Evolutionary conservation across 495 filamentous ascomycete genomes (phyloP).

Genomic region (Tuber aestivum): DNA sequence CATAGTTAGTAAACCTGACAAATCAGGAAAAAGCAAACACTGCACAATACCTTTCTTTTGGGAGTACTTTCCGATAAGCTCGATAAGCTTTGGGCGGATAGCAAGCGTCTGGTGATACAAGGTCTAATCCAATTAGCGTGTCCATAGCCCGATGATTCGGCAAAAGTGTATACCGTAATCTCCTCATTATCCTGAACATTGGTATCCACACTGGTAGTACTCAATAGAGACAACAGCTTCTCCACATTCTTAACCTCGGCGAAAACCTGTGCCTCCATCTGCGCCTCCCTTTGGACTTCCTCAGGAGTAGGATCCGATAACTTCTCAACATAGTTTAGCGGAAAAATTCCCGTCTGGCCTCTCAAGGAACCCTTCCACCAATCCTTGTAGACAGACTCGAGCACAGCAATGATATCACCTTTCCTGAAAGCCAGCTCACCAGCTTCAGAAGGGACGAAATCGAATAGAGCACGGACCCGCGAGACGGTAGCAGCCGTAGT

Average conservation of each 20-base stretch:
- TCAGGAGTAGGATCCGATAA: constrained; percentile 88
- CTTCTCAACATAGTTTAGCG: constrained; percentile 98
- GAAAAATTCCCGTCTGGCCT: constrained; percentile 95
- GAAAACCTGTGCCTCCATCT: constrained; percentile 97
- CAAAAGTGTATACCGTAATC: constrained; percentile 59
- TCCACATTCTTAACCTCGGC: constrained; percentile 98
- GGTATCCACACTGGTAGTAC: constrained; percentile 84
- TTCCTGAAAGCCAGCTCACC: constrained; percentile 95
- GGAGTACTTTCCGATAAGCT: constrained; percentile 97
- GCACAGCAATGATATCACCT: constrained; percentile 92
- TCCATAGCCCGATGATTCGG: background rate
- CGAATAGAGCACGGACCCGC: constrained; percentile 84
- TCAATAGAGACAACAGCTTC: constrained; percentile 86
- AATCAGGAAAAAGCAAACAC: background rate
- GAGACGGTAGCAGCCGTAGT: constrained; percentile 98
- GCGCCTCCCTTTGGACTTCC: constrained; percentile 88
- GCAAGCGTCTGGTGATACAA: constrained; percentile 90
- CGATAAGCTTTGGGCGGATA: constrained; percentile 93
- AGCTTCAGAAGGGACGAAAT: constrained; percentile 88
- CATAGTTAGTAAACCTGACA: constrained; percentile 9
- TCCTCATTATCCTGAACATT: constrained; percentile 86
- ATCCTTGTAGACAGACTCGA: constrained; percentile 97
- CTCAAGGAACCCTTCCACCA: constrained; percentile 97
- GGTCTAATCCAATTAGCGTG: constrained; percentile 48
- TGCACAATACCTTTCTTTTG: constrained; percentile 81